These are phyloP conservation scores for Viola odorata DNA, from an alignment of 345 rosid genomes.

Conservation along the genomic window DNA sequence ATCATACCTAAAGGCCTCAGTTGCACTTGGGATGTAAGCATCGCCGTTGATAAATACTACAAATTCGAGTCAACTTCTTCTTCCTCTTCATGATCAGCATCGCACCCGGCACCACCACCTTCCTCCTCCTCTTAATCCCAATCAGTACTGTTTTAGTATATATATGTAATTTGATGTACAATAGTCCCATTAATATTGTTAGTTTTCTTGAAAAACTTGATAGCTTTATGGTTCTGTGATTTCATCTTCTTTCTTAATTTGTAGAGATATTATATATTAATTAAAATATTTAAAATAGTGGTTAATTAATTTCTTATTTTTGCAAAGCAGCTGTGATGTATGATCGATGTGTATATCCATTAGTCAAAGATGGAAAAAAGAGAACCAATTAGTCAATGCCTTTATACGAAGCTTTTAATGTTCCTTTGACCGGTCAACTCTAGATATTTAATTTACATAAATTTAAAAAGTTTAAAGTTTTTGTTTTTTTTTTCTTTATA, in stretches of 20 bases:
- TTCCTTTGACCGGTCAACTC: conserved; percentile 45
- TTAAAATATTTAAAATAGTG: too few relatives aligned
- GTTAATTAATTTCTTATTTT: too few relatives aligned
- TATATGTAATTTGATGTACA: too few relatives aligned
- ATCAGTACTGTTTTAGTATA: too few relatives aligned
- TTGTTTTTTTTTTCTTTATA: neutral
- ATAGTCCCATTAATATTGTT: too few relatives aligned
- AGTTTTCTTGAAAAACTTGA: too few relatives aligned
- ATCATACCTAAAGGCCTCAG: conserved; percentile 76
- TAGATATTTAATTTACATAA: neutral
- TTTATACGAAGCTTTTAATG: conserved; percentile 18
- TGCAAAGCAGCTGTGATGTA: too few relatives aligned
- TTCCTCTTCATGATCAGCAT: conserved; percentile 13
- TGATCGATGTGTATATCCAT: too few relatives aligned
- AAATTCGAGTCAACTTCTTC: conserved; percentile 53
- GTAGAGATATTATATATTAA: too few relatives aligned
- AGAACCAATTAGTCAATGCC: conserved; percentile 21
- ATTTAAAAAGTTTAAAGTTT: too few relatives aligned
- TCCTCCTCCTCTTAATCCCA: conserved; percentile 12
- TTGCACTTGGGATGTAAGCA: conserved; percentile 88
- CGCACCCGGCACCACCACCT: neutral
- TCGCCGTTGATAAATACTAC: conserved; percentile 82
- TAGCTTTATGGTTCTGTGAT: too few relatives aligned
- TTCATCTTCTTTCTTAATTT: too few relatives aligned
- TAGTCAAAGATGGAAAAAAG: conserved; percentile 22